phyloP scores from a whole-genome alignment of 1,284 basidiomycete genomes.

The Sanghuangporus sanghuang region DNA sequence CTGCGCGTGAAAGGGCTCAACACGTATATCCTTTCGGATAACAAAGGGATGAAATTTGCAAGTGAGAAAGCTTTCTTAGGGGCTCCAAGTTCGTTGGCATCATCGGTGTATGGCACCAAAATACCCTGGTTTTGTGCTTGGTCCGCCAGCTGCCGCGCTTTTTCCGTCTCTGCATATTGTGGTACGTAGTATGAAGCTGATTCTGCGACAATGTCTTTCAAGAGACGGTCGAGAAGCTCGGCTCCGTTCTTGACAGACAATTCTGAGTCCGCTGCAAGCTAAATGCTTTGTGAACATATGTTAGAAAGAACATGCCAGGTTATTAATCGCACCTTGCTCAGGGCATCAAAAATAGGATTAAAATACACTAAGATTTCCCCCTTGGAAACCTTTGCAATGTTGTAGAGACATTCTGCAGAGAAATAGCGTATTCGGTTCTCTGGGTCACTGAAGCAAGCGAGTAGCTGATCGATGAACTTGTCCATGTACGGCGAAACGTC shows the following conservation, averaged over 20 bases:
- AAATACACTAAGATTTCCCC: slow-evolving; percentile 97
- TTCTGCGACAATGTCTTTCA: slow-evolving; percentile 98
- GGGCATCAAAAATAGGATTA: slow-evolving; percentile 96
- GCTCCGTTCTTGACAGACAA: slow-evolving; percentile 98
- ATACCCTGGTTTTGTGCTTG: slow-evolving; percentile 46
- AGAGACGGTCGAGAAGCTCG: slow-evolving; percentile 92
- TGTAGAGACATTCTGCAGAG: slow-evolving; percentile 97
- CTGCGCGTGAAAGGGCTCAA: slow-evolving; percentile 94
- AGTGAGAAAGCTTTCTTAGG: slow-evolving; percentile 87
- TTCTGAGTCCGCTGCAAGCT: slow-evolving; percentile 97
- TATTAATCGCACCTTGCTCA: slow-evolving; percentile 75
- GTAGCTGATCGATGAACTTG: slow-evolving; percentile 84
- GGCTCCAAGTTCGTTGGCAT: slow-evolving; percentile 37
- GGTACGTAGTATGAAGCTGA: slow-evolving; percentile 95
- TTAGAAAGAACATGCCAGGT: slow-evolving; percentile 5
- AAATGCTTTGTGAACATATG: slow-evolving; percentile 15
- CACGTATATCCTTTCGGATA: slow-evolving; percentile 92
- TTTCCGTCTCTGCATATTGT: slow-evolving; percentile 77
- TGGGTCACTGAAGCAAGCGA: slow-evolving; percentile 92
- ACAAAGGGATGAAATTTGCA: slow-evolving; percentile 89
- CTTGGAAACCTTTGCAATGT: slow-evolving; percentile 97
- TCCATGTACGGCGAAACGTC: slow-evolving; percentile 93
- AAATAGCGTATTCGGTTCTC: slow-evolving; percentile 96
- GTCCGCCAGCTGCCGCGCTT: slow-evolving; percentile 43
- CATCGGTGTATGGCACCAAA: slow-evolving; percentile 58